Evolutionary conservation across 1,139 yeast genomes (phyloP).

Genomic region (Saccharomyces hybrid): DNA sequence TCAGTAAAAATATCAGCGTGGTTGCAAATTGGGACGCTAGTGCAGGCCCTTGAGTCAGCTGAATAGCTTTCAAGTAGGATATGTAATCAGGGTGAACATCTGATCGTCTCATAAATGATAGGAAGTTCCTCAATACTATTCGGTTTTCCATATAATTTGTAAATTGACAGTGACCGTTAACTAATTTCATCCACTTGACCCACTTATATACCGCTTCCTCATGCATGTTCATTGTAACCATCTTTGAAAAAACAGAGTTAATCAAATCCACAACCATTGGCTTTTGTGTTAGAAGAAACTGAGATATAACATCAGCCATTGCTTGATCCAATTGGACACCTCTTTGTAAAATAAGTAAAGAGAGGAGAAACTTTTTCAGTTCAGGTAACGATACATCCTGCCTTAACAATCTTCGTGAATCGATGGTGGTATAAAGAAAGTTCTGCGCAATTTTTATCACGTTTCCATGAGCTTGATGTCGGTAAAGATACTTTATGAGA

Average conservation of each 20-base stretch:
- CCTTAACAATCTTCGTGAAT: slow-evolving; percentile 2
- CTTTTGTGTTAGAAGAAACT: slow-evolving; percentile 17
- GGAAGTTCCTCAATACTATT: slow-evolving; percentile 11
- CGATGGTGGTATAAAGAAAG: slow-evolving; percentile 9
- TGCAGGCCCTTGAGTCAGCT: slow-evolving; percentile 13
- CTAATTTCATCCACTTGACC: slow-evolving; percentile 19
- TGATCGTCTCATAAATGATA: slow-evolving; percentile 2
- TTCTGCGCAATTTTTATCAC: slow-evolving; percentile 11
- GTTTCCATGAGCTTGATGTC: slow-evolving; percentile 11
- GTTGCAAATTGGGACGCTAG: slow-evolving; percentile 4
- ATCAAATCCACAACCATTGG: slow-evolving; percentile 13
- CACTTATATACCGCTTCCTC: slow-evolving; percentile 18
- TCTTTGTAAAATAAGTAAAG: slow-evolving; percentile 13
- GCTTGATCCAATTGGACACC: slow-evolving; percentile 10
- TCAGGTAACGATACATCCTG: slow-evolving; percentile 17
- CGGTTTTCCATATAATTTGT: slow-evolving; percentile 17
- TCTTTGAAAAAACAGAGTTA: slow-evolving; percentile 11
- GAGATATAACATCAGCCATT: slow-evolving; percentile 17
- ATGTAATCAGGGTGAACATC: slow-evolving; percentile 4
- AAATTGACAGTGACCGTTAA: slow-evolving; percentile 25
- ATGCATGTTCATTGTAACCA: slow-evolving; percentile 3
- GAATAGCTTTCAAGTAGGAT: slow-evolving; percentile 7
- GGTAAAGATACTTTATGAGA: slow-evolving; percentile 13
- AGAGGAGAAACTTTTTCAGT: slow-evolving; percentile 16
- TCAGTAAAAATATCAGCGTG: slow-evolving; percentile 11